Evolutionary conservation across 352 stramenopile genomes (phyloP).

Genomic region (Phytophthora macrochlamydospora): DNA sequence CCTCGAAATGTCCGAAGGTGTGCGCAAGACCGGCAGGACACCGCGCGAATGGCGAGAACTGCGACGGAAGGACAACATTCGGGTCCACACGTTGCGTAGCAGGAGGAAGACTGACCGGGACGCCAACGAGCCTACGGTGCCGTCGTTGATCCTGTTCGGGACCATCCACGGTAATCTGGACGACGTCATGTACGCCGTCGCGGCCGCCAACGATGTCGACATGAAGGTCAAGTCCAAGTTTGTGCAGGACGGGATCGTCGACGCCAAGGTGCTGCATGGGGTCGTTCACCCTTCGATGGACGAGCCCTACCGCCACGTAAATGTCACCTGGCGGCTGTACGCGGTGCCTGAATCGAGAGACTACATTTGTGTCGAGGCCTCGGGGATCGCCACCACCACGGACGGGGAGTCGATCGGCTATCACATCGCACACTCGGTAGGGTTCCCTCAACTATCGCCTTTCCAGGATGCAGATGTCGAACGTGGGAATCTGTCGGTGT

Average conservation of each 20-base stretch:
- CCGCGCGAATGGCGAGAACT: conserved; percentile 38
- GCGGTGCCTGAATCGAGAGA: conserved; percentile 32
- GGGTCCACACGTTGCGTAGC: conserved; percentile 31
- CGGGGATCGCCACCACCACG: conserved; percentile 23
- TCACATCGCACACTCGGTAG: conserved; percentile 53
- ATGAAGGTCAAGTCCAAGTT: conserved; percentile 46
- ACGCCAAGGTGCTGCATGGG: conserved; percentile 26
- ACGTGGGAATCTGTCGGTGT: conserved; percentile 38
- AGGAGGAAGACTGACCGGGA: conserved; percentile 5
- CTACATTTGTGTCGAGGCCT: conserved; percentile 50
- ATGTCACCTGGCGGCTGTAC: conserved; percentile 43
- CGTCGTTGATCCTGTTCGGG: conserved; percentile 26
- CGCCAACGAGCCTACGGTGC: conserved; percentile 5
- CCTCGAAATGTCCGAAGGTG: conserved; percentile 31
- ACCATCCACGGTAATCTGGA: conserved; percentile 38
- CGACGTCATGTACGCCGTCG: conserved; percentile 51
- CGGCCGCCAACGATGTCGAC: conserved; percentile 28
- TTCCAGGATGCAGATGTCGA: conserved; percentile 31
- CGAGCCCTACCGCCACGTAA: conserved; percentile 44
- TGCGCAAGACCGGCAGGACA: conserved; percentile 32
- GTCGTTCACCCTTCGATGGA: conserved; percentile 19
- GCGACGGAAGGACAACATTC: conserved; percentile 28
- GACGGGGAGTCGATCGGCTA: conserved; percentile 42
- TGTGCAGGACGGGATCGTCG: conserved; percentile 39
- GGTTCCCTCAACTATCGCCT: conserved; percentile 40